Conservation (phyloP, 116 monocot genomes). For the Dioscorea cayenensis region DNA sequence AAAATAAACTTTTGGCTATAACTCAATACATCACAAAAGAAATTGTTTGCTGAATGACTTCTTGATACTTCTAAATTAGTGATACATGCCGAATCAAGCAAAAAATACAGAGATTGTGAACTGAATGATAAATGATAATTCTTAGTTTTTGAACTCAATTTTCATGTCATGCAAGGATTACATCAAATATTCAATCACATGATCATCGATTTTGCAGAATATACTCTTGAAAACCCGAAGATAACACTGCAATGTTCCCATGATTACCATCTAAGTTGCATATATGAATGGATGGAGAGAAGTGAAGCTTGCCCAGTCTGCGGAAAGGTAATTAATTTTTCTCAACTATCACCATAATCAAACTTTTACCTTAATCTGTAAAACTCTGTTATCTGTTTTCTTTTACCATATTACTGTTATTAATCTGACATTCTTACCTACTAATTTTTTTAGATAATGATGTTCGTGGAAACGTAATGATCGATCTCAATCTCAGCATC, state of each 20-base stretch:
- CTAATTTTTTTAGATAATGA: slow-evolving; percentile 19
- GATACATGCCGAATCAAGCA: no score
- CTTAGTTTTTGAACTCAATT: no score
- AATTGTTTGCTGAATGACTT: no score
- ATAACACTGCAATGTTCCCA: slow-evolving; percentile 55
- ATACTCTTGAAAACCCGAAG: slow-evolving; percentile 53
- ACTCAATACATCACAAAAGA: no score
- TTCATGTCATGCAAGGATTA: no score
- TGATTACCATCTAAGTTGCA: slow-evolving; percentile 64
- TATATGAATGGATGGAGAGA: slow-evolving; percentile 82
- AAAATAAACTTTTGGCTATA: no score
- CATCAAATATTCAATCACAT: no score
- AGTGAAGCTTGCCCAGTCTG: slow-evolving; percentile 59
- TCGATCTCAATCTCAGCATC: not conserved
- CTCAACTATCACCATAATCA: not conserved
- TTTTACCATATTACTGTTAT: not conserved
- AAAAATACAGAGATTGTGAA: no score
- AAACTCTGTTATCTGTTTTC: not conserved
- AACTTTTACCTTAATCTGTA: not conserved
- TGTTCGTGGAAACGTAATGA: slow-evolving; percentile 26
- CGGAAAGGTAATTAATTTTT: slow-evolving; percentile 40
- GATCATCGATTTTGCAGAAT: slow-evolving; percentile 29
- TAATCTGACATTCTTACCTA: not conserved
- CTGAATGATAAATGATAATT: no score
- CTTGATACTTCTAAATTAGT: no score